Percentiles rank a stretch among this genome's conserved stretches.
Evolutionary conservation across 1,284 basidiomycete genomes (phyloP).

Genomic region (Tilletia caries): DNA sequence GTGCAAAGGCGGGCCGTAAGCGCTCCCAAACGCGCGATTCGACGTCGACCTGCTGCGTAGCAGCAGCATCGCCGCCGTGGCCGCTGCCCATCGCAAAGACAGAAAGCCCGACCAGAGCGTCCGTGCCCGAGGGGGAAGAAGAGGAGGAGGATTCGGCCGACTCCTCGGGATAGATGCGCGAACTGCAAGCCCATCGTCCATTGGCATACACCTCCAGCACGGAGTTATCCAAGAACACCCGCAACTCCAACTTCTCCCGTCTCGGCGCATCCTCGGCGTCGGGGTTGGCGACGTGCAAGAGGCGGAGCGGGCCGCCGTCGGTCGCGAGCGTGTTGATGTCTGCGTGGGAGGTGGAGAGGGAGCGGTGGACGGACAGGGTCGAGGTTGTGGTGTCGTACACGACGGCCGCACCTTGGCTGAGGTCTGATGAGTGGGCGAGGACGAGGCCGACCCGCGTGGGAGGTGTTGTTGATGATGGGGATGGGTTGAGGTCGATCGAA

Average conservation of each 20-base stretch:
- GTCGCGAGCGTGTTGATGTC: slow-evolving; percentile 26
- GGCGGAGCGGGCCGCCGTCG: slow-evolving; percentile 15
- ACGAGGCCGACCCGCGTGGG: slow-evolving; percentile 19
- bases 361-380: slow-evolving; percentile 29
- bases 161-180: slow-evolving; percentile 37
- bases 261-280: not conserved
- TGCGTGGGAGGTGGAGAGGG: slow-evolving; percentile 18
- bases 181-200: slow-evolving; percentile 30
- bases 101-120: not conserved
- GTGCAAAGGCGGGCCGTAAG: not conserved
- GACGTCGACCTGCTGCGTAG: not conserved
- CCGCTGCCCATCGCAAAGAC: not conserved
- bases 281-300: not conserved
- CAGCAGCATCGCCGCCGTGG: not conserved
- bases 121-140: no score
- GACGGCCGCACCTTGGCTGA: slow-evolving; percentile 19
- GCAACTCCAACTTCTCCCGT: slow-evolving; percentile 11
- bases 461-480: not conserved
- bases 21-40: not conserved
- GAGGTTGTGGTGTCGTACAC: slow-evolving; percentile 19
- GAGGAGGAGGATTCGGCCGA: not conserved
- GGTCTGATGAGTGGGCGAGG: slow-evolving; percentile 26
- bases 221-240: slow-evolving; percentile 37
- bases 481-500: slow-evolving; percentile 18
- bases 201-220: slow-evolving; percentile 42